A percentile compares a stretch with the other conserved stretches of the same genome.
Conservation (phyloP, 306 rosid genomes). For the Glycine latifolia region DNA sequence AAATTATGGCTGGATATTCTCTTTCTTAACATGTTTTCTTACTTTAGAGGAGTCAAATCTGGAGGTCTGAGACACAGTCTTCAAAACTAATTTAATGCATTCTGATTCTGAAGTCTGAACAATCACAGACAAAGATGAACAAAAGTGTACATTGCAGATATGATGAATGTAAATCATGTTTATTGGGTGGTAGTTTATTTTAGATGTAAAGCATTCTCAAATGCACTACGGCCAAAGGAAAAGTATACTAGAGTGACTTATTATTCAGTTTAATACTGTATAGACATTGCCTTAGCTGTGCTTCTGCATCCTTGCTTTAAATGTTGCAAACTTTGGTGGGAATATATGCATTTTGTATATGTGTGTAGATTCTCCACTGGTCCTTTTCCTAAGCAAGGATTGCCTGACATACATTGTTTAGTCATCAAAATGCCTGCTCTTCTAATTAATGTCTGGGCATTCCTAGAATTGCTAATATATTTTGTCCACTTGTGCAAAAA, state of each 20-base stretch:
- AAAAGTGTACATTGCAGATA: background rate
- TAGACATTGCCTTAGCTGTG: no score
- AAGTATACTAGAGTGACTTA: background rate
- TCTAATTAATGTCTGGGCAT: no score
- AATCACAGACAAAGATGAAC: background rate
- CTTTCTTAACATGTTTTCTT: background rate
- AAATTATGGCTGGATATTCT: background rate
- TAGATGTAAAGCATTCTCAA: background rate
- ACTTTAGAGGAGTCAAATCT: background rate
- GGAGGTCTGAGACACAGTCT: background rate
- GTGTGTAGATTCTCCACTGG: no score
- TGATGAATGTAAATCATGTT: conserved; percentile 17
- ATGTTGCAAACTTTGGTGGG: no score
- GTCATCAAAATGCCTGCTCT: background rate
- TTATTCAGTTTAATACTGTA: background rate
- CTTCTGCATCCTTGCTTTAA: no score
- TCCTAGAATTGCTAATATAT: no score
- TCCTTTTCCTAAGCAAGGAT: no score
- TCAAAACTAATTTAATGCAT: conserved; percentile 4
- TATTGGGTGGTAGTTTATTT: conserved; percentile 10
- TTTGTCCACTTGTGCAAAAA: background rate
- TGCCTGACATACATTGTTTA: background rate
- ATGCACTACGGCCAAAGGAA: conserved; percentile 11
- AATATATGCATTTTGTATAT: no score
- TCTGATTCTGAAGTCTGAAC: conserved; percentile 21